Conservation (phyloP, 768 basidiomycete genomes). For the Pleurotus eryngii region DNA sequence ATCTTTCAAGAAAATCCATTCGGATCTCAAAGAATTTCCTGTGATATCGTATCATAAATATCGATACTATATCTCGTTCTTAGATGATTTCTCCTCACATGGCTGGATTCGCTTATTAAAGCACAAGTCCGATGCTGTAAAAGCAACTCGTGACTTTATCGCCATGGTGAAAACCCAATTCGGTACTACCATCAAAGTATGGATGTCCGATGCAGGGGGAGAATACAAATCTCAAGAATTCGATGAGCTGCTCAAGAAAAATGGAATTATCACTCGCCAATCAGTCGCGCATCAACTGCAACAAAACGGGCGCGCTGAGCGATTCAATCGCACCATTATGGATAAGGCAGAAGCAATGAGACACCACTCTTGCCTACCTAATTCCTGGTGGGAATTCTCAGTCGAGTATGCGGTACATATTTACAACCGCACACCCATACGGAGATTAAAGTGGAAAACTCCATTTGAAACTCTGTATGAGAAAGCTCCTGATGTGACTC, state of each 20-base stretch:
- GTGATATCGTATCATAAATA: slow-evolving; percentile 1
- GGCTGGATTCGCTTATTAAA: slow-evolving; percentile 10
- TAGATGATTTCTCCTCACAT: neutral
- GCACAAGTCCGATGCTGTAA: slow-evolving; percentile 8
- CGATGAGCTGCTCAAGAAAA: neutral
- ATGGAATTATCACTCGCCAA: slow-evolving; percentile 18
- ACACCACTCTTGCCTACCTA: neutral
- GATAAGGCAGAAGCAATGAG: slow-evolving; percentile 22
- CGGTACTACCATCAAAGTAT: slow-evolving; percentile 6
- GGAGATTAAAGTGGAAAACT: no score
- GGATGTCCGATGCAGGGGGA: slow-evolving; percentile 10
- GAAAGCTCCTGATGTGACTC: no score
- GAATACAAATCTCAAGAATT: slow-evolving; percentile 13
- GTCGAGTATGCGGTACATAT: no score
- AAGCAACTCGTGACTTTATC: slow-evolving; percentile 3
- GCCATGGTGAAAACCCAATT: slow-evolving; percentile 9
- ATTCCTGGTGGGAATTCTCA: no score
- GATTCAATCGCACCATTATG: slow-evolving; percentile 20
- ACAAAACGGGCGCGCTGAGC: slow-evolving; percentile 29
- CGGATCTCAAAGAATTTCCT: slow-evolving; percentile 3
- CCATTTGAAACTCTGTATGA: no score
- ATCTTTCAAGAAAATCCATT: slow-evolving; percentile 3
- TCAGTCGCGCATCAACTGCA: slow-evolving; percentile 18
- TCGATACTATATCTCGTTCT: neutral
- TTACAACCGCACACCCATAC: no score